phyloP scores from a whole-genome alignment of 2,329 filamentous ascomycete genomes.

The Lasiodiplodia hormozganensis region DNA sequence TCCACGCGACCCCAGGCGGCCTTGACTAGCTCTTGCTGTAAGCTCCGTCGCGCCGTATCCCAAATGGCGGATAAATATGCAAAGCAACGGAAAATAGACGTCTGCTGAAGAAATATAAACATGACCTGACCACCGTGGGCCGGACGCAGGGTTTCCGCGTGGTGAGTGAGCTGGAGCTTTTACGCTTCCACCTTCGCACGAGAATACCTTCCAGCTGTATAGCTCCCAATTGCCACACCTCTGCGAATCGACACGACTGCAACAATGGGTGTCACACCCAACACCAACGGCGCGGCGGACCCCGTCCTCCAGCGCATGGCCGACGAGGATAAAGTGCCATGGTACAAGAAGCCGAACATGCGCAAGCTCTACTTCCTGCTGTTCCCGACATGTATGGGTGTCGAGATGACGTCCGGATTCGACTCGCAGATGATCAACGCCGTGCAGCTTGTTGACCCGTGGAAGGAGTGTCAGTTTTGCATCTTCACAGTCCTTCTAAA shows the following conservation, averaged over 20 bases:
- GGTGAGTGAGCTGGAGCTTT: not conserved
- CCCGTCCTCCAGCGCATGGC: conserved; percentile 51
- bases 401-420: conserved; percentile 31
- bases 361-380: conserved; percentile 41
- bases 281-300: conserved; percentile 41
- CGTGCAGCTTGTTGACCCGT: conserved; percentile 36
- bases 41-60: conserved; percentile 5
- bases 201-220: not conserved
- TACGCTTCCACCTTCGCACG: not conserved
- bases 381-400: conserved; percentile 44
- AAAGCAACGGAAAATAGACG: not conserved
- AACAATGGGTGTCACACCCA: conserved; percentile 38
- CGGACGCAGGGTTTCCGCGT: not conserved
- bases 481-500: conserved; percentile 34
- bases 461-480: conserved; percentile 33
- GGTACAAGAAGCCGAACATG: conserved; percentile 40
- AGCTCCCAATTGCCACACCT: not conserved
- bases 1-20: not conserved
- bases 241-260: not conserved
- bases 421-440: conserved; percentile 39
- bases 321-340: conserved; percentile 46
- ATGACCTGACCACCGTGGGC: not conserved
- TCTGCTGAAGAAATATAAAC: not conserved
- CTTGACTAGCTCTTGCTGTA: not conserved
- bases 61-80: conserved; percentile 7